Conservation (phyloP, 2,329 filamentous ascomycete species). For the Fusarium floridanum region DNA sequence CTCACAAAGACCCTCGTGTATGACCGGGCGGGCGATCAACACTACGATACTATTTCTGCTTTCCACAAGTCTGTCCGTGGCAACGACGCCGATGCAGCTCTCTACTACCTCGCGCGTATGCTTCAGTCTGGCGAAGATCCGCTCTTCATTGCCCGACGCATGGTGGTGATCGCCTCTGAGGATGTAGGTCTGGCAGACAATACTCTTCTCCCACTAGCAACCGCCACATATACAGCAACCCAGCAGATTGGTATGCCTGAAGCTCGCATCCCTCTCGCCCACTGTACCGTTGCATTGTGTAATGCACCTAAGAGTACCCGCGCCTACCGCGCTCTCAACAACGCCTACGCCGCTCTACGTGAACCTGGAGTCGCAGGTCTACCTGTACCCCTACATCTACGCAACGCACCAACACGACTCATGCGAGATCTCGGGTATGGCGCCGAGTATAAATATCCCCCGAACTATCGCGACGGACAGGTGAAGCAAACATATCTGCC, state of each 20-base stretch:
- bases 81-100: conserved; percentile 84
- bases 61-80: conserved; percentile 97
- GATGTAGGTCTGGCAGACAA: conserved; percentile 94
- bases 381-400: conserved; percentile 86
- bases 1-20: conserved; percentile 95
- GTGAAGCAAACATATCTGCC: conserved; percentile 95
- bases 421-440: conserved; percentile 96
- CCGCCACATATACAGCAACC: conserved; percentile 85
- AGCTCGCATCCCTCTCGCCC: conserved; percentile 90
- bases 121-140: conserved; percentile 95
- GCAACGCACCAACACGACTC: conserved; percentile 91
- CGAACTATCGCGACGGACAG: conserved; percentile 84
- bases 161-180: conserved; percentile 95
- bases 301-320: conserved; percentile 88
- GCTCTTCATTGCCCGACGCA: conserved; percentile 89
- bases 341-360: conserved; percentile 80
- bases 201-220: conserved; percentile 84
- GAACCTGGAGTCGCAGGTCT: conserved; percentile 87
- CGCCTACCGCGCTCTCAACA: conserved; percentile 85
- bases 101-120: conserved; percentile 98
- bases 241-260: conserved; percentile 97
- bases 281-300: conserved; percentile 85
- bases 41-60: conserved; percentile 97
- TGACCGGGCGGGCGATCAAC: conserved; percentile 93
- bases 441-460: conserved; percentile 95